These are phyloP conservation scores for Camelina neglecta DNA, from an alignment of 345 rosid genomes.

Conservation along the genomic window DNA sequence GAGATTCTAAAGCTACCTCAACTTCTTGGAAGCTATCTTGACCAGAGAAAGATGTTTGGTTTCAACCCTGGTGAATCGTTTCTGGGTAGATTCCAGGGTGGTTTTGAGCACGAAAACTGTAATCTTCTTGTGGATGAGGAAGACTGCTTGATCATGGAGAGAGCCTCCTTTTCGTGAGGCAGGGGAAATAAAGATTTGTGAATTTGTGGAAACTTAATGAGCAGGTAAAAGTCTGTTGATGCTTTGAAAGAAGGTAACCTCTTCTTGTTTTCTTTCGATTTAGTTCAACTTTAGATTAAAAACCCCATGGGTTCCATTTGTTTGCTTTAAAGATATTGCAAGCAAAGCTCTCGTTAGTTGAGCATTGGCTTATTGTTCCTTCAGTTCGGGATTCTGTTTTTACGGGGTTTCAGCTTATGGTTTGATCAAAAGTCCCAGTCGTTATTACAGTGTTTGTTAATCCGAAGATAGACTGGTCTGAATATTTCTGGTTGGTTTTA, in stretches of 20 bases:
- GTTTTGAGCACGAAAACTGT: not conserved
- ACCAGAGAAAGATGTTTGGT: not conserved
- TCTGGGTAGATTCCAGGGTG: not conserved
- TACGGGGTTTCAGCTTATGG: not conserved
- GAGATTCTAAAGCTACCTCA: not conserved
- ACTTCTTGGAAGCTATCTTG: not conserved
- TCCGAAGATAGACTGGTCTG: not conserved
- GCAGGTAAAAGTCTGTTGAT: slow-evolving; percentile 4
- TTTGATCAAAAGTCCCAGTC: not conserved
- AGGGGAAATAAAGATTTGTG: not conserved
- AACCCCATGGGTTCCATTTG: slow-evolving; percentile 2
- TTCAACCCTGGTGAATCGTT: not conserved
- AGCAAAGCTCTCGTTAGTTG: not conserved
- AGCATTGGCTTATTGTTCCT: not conserved
- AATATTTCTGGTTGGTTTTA: not conserved
- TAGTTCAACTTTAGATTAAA: not conserved
- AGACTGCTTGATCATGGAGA: not conserved
- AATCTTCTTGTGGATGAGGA: not conserved
- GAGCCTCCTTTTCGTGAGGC: not conserved
- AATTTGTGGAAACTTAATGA: not conserved
- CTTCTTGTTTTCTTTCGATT: not conserved
- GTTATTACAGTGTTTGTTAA: not conserved
- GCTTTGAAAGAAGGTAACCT: not conserved
- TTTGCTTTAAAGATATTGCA: not conserved
- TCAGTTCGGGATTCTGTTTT: not conserved